Evolutionary conservation across 306 rosid genomes (phyloP).

Genomic region (Comarum palustre): DNA sequence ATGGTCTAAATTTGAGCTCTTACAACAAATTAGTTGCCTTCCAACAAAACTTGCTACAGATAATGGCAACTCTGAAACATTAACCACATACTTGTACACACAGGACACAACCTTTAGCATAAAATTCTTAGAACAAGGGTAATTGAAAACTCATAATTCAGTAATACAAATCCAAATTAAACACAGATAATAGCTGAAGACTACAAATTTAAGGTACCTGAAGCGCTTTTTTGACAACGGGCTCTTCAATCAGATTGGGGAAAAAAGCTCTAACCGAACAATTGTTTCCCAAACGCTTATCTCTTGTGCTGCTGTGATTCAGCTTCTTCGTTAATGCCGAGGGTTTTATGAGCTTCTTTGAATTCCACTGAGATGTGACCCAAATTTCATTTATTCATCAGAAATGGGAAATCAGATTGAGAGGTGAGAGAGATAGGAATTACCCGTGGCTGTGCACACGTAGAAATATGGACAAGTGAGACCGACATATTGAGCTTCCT

Average conservation of each 20-base stretch:
- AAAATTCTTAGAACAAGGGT: neutral
- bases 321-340: slow-evolving; percentile 1
- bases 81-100: neutral
- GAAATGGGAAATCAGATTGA: neutral
- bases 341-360: slow-evolving; percentile 28
- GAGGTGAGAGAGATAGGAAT: neutral
- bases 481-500: slow-evolving; percentile 17
- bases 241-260: slow-evolving; percentile 67
- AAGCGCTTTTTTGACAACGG: slow-evolving; percentile 59
- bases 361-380: slow-evolving; percentile 34
- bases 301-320: slow-evolving; percentile 16
- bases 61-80: neutral
- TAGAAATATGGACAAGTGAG: slow-evolving; percentile 1
- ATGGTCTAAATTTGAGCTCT: neutral
- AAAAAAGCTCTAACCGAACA: slow-evolving; percentile 46
- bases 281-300: slow-evolving; percentile 14
- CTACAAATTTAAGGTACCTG: slow-evolving; percentile 44
- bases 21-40: neutral
- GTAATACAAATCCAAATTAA: neutral
- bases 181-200: neutral
- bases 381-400: neutral
- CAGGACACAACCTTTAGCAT: neutral
- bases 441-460: slow-evolving; percentile 16
- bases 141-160: neutral
- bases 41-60: neutral